These are phyloP conservation scores for Tulasnella sp. DNA, from an alignment of 768 basidiomycete species.

Conservation along the genomic window DNA sequence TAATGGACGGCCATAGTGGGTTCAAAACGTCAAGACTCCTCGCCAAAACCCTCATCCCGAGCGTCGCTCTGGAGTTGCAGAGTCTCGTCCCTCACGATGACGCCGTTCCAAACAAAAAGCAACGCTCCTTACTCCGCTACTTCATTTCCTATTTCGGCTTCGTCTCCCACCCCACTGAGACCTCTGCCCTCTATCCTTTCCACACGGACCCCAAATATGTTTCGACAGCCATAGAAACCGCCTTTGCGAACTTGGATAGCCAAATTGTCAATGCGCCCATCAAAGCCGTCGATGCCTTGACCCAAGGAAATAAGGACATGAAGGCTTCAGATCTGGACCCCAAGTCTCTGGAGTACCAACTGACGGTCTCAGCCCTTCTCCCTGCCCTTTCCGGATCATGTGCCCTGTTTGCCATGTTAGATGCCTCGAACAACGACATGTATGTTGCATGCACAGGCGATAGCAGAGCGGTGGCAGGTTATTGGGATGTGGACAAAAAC, in stretches of 20 bases:
- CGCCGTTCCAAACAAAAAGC: slow-evolving; percentile 28
- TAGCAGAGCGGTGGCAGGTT: slow-evolving; percentile 92
- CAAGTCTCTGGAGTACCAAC: slow-evolving; percentile 59
- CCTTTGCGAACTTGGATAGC: slow-evolving; percentile 82
- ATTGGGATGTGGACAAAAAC: slow-evolving; percentile 72
- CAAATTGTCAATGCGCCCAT: slow-evolving; percentile 81
- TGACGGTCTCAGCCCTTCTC: slow-evolving; percentile 70
- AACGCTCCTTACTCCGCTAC: slow-evolving; percentile 36
- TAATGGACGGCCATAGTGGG: slow-evolving; percentile 92
- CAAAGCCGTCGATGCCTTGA: slow-evolving; percentile 64
- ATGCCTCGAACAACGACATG: slow-evolving; percentile 77
- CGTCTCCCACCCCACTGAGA: neutral
- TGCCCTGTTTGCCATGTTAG: slow-evolving; percentile 84
- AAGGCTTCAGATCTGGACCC: slow-evolving; percentile 49
- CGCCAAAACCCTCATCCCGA: slow-evolving; percentile 80
- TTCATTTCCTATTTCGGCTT: slow-evolving; percentile 41
- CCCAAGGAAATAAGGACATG: slow-evolving; percentile 54
- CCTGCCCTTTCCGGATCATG: slow-evolving; percentile 92
- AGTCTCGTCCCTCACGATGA: slow-evolving; percentile 51
- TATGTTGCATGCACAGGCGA: slow-evolving; percentile 95
- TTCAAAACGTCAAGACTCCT: slow-evolving; percentile 81
- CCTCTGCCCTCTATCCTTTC: slow-evolving; percentile 42
- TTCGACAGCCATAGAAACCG: slow-evolving; percentile 68
- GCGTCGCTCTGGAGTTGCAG: slow-evolving; percentile 75
- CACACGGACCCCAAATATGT: slow-evolving; percentile 58